These are phyloP conservation scores for Plantago major DNA, from an alignment of 257 asterid genomes.

Conservation along the genomic window DNA sequence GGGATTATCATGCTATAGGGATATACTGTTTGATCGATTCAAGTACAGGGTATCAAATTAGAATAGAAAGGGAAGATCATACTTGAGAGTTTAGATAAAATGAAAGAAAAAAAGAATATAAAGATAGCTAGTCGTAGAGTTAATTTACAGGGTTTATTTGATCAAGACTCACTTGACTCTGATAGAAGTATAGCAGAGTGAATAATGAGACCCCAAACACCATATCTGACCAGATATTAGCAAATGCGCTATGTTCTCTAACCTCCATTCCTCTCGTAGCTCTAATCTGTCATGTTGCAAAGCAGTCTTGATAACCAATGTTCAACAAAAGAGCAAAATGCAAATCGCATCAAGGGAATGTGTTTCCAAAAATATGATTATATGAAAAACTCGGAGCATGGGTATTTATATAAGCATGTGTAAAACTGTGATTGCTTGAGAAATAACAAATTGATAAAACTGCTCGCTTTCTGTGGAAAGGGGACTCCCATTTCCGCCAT, in stretches of 20 bases:
- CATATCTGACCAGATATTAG: slow-evolving; percentile 92
- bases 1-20: neutral
- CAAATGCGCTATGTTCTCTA: slow-evolving; percentile 87
- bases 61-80: slow-evolving; percentile 1
- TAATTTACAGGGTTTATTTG: neutral
- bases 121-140: neutral
- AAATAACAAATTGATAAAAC: no score
- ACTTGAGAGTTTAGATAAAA: neutral
- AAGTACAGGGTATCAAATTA: neutral
- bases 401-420: no score
- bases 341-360: neutral
- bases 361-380: neutral
- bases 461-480: no score
- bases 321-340: slow-evolving; percentile 8
- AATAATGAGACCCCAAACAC: slow-evolving; percentile 84
- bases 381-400: neutral
- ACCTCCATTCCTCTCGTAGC: slow-evolving; percentile 80
- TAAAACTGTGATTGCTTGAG: no score
- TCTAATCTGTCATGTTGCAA: slow-evolving; percentile 54
- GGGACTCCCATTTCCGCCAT: no score
- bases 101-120: neutral
- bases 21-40: neutral
- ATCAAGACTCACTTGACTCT: slow-evolving; percentile 63
- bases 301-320: slow-evolving; percentile 11
- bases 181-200: slow-evolving; percentile 70